A percentile compares a stretch with the other conserved stretches of the same genome.
Conservation (phyloP, 2,329 filamentous ascomycete species). For the Cadophora luteo-olivacea region DNA sequence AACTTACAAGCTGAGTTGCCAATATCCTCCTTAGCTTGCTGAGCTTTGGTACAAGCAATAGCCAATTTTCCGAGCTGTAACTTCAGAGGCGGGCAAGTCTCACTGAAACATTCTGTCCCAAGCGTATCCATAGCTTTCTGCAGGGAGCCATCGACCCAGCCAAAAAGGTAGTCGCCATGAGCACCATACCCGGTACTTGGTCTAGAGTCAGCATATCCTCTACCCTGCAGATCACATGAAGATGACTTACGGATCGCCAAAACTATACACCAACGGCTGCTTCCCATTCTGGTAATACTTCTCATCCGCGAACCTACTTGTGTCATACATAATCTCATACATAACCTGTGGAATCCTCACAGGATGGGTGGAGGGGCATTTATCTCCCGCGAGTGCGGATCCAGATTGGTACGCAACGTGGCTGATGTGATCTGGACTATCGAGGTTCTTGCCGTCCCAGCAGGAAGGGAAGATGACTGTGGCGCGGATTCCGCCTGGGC, state of each 20-base stretch:
- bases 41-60: conserved; percentile 28
- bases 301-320: conserved; percentile 24
- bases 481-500: conserved; percentile 56
- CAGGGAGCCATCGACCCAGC: conserved; percentile 57
- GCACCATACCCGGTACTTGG: conserved; percentile 61
- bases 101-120: conserved; percentile 30
- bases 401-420: conserved; percentile 60
- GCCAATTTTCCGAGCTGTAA: conserved; percentile 21
- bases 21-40: conserved; percentile 28
- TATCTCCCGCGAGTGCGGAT: conserved; percentile 22
- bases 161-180: conserved; percentile 65
- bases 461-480: conserved; percentile 66
- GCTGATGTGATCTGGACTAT: conserved; percentile 59
- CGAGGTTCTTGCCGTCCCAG: conserved; percentile 65
- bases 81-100: conserved; percentile 31
- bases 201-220: no score
- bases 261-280: conserved; percentile 29
- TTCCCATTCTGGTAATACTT: conserved; percentile 26
- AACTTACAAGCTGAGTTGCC: conserved; percentile 27
- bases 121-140: conserved; percentile 54
- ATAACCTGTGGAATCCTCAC: conserved; percentile 27
- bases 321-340: conserved; percentile 31
- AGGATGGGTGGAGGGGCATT: conserved; percentile 22
- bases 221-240: no score
- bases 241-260: conserved; percentile 51